Evolutionary conservation across 306 rosid genomes (phyloP).

Genomic region (Cicer judaicum): DNA sequence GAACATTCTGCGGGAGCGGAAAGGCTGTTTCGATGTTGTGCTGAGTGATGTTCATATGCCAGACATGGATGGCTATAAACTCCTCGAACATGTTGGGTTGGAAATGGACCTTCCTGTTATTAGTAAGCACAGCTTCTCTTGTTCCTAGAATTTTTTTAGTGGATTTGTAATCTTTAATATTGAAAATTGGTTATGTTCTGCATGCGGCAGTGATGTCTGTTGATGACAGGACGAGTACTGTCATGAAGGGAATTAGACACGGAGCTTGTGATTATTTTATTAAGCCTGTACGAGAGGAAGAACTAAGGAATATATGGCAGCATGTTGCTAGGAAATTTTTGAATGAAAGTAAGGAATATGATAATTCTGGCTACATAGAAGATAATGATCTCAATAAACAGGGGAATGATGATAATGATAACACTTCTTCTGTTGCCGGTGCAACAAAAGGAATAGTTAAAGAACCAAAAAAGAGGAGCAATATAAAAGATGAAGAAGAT

Average conservation of each 20-base stretch:
- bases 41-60: conserved; percentile 90
- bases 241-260: conserved; percentile 71
- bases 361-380: conserved; percentile 62
- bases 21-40: conserved; percentile 75
- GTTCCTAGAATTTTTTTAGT: conserved; percentile 5
- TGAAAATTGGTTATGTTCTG: conserved; percentile 40
- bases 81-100: conserved; percentile 74
- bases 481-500: conserved; percentile 65
- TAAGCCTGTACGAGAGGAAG: conserved; percentile 78
- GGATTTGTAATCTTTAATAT: conserved; percentile 6
- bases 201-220: conserved; percentile 77
- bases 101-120: conserved; percentile 88
- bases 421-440: conserved; percentile 60
- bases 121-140: conserved; percentile 55
- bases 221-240: conserved; percentile 72
- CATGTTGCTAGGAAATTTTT: conserved; percentile 65
- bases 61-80: conserved; percentile 79
- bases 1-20: conserved; percentile 72
- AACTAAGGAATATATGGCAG: conserved; percentile 81
- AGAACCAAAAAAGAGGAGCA: conserved; percentile 64
- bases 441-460: conserved; percentile 56
- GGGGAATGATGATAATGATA: conserved; percentile 62
- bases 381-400: conserved; percentile 55
- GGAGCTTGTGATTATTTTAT: conserved; percentile 84
- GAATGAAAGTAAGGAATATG: conserved; percentile 66